Evolutionary conservation across 176 grass and related monocot genomes (phyloP), one percentile per base, ranked within the genome.

Genomic region (Puya raimondii): DNA sequence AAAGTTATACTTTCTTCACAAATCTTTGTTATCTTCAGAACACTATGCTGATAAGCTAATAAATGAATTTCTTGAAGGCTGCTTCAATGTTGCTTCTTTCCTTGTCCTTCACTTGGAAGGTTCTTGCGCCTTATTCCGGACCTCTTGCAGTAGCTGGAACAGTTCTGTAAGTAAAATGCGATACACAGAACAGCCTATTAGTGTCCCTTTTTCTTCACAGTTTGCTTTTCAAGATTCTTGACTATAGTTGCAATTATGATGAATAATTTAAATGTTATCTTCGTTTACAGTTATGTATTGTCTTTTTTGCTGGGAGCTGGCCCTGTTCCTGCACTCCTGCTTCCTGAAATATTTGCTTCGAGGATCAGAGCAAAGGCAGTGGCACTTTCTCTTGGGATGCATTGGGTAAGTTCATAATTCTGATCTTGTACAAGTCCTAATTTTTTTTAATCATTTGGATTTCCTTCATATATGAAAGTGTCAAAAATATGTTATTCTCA

Each of bases 61-160:
- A 42, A 42, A 42, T 42, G 33, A 42, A 42, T 42, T 69, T 69
- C 51, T 29, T 85, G 77, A 78, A 99, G 95, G 90, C 82, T 78
- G 78, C 80, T 64, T 93, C 95, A 13, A 99, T 99, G 95, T 71
- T 99, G 72, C 80, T 99, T 17, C 66, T 99, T 69, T 85, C 95
- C 2, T 70, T 99, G 78, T 99, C 90, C 71, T 88, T 89, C 78
- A 84, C 87, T 47, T 99, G 95, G 95, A 91, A 86, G 65, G 84
- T 78, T 57, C 81, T 99, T 76, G 77, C 90, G 68, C 89, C 90
- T 82, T 99, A 99, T 88, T 75, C 95, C 5, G 95, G 95, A 26
- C 85, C 80, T 29, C 95, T 99, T 84, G 85, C 95, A 61, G 95
- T 99, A 29, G 72, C 74, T 14, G 95, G 95, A 52, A 99, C 95